Conservation (phyloP, 208 protist genomes). For the Crithidia expoeki region DNA sequence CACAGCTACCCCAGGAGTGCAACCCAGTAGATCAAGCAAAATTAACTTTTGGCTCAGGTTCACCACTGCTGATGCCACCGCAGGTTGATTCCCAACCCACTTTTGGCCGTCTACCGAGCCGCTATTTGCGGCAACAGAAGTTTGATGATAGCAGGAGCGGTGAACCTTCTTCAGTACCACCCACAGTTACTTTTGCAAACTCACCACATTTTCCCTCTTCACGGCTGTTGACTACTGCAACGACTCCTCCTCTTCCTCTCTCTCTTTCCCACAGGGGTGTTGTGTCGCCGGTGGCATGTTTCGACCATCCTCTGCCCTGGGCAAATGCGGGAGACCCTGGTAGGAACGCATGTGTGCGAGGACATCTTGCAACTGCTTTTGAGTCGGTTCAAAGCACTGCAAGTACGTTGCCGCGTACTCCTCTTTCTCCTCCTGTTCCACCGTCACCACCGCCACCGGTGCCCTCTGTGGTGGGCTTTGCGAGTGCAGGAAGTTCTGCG, state of each 20-base stretch:
- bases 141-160: too few species aligned
- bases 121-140: too few species aligned
- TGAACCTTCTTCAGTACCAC: too few species aligned
- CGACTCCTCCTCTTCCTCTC: background rate
- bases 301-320: constrained; percentile 6
- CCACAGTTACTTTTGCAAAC: too few species aligned
- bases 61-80: too few species aligned
- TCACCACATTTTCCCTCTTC: too few species aligned
- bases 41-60: too few species aligned
- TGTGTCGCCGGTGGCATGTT: background rate
- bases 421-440: background rate
- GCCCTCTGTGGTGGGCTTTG: background rate
- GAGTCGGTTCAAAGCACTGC: too few species aligned
- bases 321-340: background rate
- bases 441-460: constrained; percentile 4
- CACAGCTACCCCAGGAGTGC: too few species aligned
- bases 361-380: background rate
- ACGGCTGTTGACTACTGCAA: background rate
- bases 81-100: too few species aligned
- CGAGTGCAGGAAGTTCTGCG: background rate
- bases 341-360: background rate
- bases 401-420: background rate
- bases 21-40: too few species aligned
- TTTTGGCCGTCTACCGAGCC: too few species aligned
- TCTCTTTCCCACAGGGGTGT: background rate